phyloP scores from a whole-genome alignment of 495 filamentous ascomycete species.

The Aspergillus ellipticus region DNA sequence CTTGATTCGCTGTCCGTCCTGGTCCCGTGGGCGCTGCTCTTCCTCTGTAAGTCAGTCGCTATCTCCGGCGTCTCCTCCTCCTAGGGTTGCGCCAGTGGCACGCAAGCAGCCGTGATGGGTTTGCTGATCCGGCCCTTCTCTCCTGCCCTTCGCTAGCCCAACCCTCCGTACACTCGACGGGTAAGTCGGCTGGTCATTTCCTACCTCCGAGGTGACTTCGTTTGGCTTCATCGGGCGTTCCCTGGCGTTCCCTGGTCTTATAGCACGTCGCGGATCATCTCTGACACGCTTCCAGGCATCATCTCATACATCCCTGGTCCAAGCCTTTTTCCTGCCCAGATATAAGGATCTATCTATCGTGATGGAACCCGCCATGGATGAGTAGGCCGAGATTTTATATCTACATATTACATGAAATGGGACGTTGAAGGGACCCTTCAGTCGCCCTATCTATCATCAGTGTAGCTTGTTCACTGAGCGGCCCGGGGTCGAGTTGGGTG shows the following conservation, averaged over 20 bases:
- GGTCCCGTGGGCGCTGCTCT: neutral
- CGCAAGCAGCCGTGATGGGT: neutral
- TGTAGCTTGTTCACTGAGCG: slow-evolving; percentile 1
- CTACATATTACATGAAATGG: slow-evolving; percentile 11
- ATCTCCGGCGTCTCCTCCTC: neutral
- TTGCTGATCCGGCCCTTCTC: neutral
- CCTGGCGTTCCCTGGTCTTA: neutral
- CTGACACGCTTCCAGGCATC: slow-evolving; percentile 10
- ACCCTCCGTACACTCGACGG: neutral
- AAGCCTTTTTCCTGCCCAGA: slow-evolving; percentile 11
- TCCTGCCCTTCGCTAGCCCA: neutral
- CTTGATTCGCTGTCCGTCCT: neutral
- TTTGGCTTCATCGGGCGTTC: neutral
- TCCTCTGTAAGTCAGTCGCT: neutral
- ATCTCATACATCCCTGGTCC: slow-evolving; percentile 11
- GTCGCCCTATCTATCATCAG: neutral
- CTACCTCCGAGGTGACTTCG: neutral
- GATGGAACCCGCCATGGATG: slow-evolving; percentile 24
- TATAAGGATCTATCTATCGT: slow-evolving; percentile 10
- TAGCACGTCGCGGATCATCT: neutral
- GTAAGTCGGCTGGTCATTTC: neutral
- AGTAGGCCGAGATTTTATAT: slow-evolving; percentile 15
- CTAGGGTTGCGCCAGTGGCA: neutral
- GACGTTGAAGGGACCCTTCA: neutral
- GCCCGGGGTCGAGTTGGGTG: neutral